Base-by-base conservation (phyloP, 1,284 basidiomycete genomes). In the Sporisorium reilianum region DNA sequence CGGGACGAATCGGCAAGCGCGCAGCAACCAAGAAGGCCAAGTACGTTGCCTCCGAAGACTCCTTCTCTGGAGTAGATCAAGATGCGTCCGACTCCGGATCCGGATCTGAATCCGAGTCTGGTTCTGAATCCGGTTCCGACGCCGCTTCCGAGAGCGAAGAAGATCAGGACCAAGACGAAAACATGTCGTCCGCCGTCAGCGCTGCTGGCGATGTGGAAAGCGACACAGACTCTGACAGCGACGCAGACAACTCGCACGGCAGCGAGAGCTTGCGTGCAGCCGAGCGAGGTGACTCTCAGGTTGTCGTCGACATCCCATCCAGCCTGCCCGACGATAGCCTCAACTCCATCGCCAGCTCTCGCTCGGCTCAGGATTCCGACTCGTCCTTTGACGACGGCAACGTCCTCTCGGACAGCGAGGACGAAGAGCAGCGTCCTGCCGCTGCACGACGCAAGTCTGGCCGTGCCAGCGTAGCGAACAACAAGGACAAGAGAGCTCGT, bases 131-230 rank as follows among this genome's bases (percentile, higher is more conserved):
- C 3, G 56, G 28, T 4, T 38, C 49, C 14, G 62, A 44, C 34
- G 28, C 25, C 12, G 45, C 20, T 16, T 38, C 38, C 7, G 56
- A 28, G 22, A 57, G 42, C 22, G 67, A 63, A 22, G 55, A 56
- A 9, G 58, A 64, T 11, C n/a, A n/a, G n/a, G n/a, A n/a, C n/a
- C n/a, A n/a, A n/a, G 54, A 66, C 7, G 56, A 67, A 11, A 41
- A 73, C 40, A 20, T 60, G 64, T 66, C 64, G 16, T 66, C 64
- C 4, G 64, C 53, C 14, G 1, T 48, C 40, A 65, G 64, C 32
- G 52, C 57, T 23, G 51, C 60, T 14, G 64, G 50, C 23, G 64
- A 62, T 12, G 64, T 62, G 12, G 60, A 55, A 11, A 57, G 50
- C 34, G 64, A 67, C 5, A 40, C 41, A 23, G 59, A 55, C 18